Evolutionary conservation across 345 rosid genomes (phyloP).

Genomic region (Lumnitzera littorea): DNA sequence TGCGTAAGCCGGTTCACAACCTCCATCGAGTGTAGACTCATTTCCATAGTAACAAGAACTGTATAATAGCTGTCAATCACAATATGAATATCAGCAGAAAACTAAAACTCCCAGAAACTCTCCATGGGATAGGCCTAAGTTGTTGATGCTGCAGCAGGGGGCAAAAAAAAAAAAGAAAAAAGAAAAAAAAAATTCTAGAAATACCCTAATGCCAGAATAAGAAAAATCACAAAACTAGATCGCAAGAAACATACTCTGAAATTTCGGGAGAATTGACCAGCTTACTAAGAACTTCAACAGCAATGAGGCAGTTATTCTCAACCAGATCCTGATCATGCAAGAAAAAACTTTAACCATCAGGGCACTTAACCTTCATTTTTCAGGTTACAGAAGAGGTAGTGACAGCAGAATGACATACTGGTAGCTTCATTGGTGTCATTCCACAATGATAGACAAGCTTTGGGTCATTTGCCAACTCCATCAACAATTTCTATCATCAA

Average conservation of each 20-base stretch:
- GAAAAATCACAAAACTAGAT: conserved; percentile 6
- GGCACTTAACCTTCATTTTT: conserved; percentile 4
- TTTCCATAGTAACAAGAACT: conserved; percentile 90
- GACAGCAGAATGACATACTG: conserved; percentile 44
- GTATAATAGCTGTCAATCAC: conserved; percentile 59
- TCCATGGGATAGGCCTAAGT: not conserved
- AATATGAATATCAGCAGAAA: not conserved
- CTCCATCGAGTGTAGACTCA: conserved; percentile 98
- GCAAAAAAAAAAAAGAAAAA: not conserved
- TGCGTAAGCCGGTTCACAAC: conserved; percentile 98
- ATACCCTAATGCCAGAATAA: not conserved
- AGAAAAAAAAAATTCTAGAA: not conserved
- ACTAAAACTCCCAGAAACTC: conserved; percentile 1
- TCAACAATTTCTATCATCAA: conserved; percentile 53
- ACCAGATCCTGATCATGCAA: conserved; percentile 71
- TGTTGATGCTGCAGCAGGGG: too few species aligned
- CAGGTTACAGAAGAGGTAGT: conserved; percentile 1
- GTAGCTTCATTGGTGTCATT: conserved; percentile 81
- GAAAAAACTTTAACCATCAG: conserved; percentile 14
- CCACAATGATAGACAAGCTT: conserved; percentile 95
- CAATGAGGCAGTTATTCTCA: conserved; percentile 90
- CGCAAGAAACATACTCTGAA: conserved; percentile 53
- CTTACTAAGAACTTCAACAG: conserved; percentile 88
- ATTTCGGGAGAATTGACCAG: conserved; percentile 85
- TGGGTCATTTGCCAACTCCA: conserved; percentile 72